Conservation (phyloP, 768 basidiomycete species). For the Coprinellus micaceus region DNA sequence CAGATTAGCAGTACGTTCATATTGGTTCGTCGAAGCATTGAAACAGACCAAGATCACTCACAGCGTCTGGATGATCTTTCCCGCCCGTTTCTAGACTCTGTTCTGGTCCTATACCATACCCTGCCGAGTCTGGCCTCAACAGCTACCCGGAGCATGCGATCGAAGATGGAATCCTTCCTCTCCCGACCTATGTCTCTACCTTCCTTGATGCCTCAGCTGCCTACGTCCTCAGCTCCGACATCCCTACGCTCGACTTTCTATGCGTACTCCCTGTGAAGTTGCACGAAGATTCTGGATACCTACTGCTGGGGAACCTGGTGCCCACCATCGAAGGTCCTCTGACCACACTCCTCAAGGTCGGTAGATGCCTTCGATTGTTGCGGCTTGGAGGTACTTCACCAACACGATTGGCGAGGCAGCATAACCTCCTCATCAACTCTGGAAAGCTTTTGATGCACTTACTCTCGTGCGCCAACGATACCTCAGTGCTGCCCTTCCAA, state of each 20-base stretch:
- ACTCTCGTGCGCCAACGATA: constrained; percentile 55
- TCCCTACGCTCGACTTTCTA: constrained; percentile 66
- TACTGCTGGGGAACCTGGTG: constrained; percentile 53
- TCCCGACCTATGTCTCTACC: constrained; percentile 58
- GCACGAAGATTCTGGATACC: constrained; percentile 56
- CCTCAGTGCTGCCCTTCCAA: constrained; percentile 57
- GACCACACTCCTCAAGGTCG: constrained; percentile 48
- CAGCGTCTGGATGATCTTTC: too few species aligned
- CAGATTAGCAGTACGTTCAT: constrained; percentile 53
- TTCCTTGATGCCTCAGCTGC: constrained; percentile 68
- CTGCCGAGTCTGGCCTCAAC: constrained; percentile 65
- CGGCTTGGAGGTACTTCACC: constrained; percentile 49
- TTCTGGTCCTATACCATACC: constrained; percentile 65
- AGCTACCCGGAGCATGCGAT: constrained; percentile 63
- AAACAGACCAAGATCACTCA: too few species aligned
- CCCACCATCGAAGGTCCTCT: constrained; percentile 45
- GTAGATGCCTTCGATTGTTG: constrained; percentile 59
- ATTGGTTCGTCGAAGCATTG: background rate
- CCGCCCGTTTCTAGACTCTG: constrained; percentile 68
- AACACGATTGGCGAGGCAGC: constrained; percentile 55
- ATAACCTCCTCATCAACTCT: constrained; percentile 54
- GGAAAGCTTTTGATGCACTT: constrained; percentile 63
- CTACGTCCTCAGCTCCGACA: constrained; percentile 54
- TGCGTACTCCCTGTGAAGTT: constrained; percentile 62
- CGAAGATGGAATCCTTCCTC: constrained; percentile 50